Conservation (phyloP, 2,329 filamentous ascomycete species). For the Penicillium fuscoglaucum region DNA sequence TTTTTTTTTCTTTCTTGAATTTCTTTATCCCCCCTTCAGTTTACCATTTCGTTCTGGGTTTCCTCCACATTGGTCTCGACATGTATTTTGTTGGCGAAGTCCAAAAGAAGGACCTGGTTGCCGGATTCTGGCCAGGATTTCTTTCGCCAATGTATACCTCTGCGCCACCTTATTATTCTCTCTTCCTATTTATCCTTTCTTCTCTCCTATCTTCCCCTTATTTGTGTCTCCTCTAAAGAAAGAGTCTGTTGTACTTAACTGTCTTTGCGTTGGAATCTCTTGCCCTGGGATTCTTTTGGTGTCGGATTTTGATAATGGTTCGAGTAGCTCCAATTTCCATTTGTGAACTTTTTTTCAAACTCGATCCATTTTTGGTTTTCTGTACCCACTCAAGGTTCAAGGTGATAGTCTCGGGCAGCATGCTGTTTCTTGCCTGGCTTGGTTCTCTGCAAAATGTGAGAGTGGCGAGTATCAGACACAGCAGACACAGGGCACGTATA, state of each 20-base stretch:
- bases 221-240: slow-evolving; percentile 21
- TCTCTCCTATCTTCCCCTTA: slow-evolving; percentile 11
- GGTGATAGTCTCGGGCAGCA: not conserved
- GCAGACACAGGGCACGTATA: slow-evolving; percentile 18
- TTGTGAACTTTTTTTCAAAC: slow-evolving; percentile 20
- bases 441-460: slow-evolving; percentile 10
- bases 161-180: slow-evolving; percentile 22
- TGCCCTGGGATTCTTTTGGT: slow-evolving; percentile 14
- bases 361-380: not conserved
- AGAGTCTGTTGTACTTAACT: slow-evolving; percentile 29
- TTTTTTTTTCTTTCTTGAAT: slow-evolving; percentile 35
- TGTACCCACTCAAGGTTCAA: not conserved
- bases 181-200: slow-evolving; percentile 12
- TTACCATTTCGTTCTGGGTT: slow-evolving; percentile 37
- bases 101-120: slow-evolving; percentile 20
- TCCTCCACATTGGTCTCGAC: slow-evolving; percentile 33
- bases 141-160: slow-evolving; percentile 15
- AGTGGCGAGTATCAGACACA: slow-evolving; percentile 19
- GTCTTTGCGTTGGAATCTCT: slow-evolving; percentile 20
- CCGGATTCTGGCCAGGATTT: slow-evolving; percentile 25
- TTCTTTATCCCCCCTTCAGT: slow-evolving; percentile 27
- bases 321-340: slow-evolving; percentile 28
- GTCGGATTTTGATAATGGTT: slow-evolving; percentile 32
- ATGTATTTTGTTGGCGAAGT: slow-evolving; percentile 25
- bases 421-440: slow-evolving; percentile 1